Evolutionary conservation across 495 filamentous ascomycete species (phyloP).

Genomic region (Trichocladium uniseriatum): DNA sequence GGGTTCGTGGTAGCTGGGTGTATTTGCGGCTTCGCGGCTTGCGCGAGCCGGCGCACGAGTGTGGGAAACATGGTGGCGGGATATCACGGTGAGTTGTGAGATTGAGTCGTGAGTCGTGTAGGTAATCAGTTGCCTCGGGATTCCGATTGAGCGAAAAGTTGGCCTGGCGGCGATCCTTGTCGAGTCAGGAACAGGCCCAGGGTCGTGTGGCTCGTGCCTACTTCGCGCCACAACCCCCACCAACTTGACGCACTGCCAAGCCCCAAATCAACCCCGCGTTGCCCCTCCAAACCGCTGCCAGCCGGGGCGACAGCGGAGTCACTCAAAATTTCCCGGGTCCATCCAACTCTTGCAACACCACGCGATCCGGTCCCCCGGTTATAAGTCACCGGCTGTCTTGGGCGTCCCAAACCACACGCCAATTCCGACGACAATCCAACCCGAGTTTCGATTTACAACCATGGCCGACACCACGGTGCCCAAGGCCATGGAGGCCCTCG

Average conservation of each 20-base stretch:
- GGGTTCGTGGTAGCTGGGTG: slow-evolving; percentile 1
- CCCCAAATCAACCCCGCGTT: slow-evolving; percentile 12
- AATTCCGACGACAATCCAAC: background rate
- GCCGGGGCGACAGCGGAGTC: slow-evolving; percentile 12
- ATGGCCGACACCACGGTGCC: slow-evolving; percentile 31
- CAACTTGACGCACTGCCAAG: background rate
- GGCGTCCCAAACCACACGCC: background rate
- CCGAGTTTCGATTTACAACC: background rate
- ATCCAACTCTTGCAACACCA: background rate
- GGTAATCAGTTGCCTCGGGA: background rate
- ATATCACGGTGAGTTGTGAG: too few relatives aligned
- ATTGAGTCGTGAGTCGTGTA: background rate
- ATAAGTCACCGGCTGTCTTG: background rate
- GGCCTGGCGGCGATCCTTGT: too few relatives aligned
- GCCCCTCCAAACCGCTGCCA: slow-evolving; percentile 10
- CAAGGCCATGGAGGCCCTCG: slow-evolving; percentile 29
- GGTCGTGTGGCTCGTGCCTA: slow-evolving; percentile 1
- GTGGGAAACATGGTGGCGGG: slow-evolving; percentile 35
- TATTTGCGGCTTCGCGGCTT: slow-evolving; percentile 10
- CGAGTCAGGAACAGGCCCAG: too few relatives aligned
- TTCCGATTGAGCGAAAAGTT: background rate
- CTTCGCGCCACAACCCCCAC: background rate
- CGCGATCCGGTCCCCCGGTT: slow-evolving; percentile 2
- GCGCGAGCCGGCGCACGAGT: slow-evolving; percentile 31
- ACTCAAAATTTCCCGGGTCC: slow-evolving; percentile 13